Base-by-base conservation (phyloP, 2,329 filamentous ascomycete genomes). In the Pseudopyricularia javanii region DNA sequence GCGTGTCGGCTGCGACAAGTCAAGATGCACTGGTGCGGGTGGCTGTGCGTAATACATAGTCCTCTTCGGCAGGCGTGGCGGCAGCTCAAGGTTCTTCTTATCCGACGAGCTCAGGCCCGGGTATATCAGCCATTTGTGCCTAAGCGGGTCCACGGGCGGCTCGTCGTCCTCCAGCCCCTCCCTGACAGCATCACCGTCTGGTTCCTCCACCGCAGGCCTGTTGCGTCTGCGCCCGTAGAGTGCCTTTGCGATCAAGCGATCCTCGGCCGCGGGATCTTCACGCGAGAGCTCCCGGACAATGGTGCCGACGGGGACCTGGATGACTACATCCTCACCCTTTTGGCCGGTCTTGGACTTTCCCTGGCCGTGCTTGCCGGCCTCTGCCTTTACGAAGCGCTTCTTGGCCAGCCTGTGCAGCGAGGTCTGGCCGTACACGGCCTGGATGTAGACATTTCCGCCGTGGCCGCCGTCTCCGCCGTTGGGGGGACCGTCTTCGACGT, bases 381-480 rank as follows among this genome's bases (percentile, higher is more conserved):
- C 84, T 0, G 87, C 88, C 54, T 86, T 84, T 50, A 91, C 68
- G 53, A 89, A 79, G 2, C 88, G 82, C 59, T 85, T 75, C 40
- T 91, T 78, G 1, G 88, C 85, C 9, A 98, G 75, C 70, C 96
- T 97, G 70, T 97, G 91, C 56, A 98, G 71, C 52, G 89, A 95
- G 0, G 90, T 97, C 68, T 97, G 87, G 55, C 90, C 89, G 53
- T 86, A 83, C 1, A 95, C 82, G 7, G 93, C 91, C 69, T 97
- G 91, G 54, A 98, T 94, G 66, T 95, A 97, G 59, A 98, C 75
- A 61, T 86, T 94, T 37, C 93, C 93, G 56, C 93, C 93, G 53
- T 82, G 86, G 4, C 93, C 93, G 43, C 93, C 93, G 64, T 98
- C 90, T 55, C 93, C 93, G 49, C 93, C 93, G 66, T 98, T 97